Evolutionary conservation across 805 yeast species (phyloP).

Genomic region (Cyberlindnera nakhonratchasimensis): DNA sequence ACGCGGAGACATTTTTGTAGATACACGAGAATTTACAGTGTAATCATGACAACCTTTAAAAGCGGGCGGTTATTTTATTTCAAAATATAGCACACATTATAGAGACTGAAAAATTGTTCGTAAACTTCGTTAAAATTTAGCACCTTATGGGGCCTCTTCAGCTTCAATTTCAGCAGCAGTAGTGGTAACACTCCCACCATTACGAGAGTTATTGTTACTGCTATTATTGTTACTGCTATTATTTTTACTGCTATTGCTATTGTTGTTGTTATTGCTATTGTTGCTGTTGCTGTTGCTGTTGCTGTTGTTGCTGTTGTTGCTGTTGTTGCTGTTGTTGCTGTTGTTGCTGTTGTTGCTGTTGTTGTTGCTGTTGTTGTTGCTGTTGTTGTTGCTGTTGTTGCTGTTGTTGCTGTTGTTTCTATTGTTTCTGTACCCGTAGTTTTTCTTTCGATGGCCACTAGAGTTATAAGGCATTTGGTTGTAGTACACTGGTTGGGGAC

Average conservation of each 20-base stretch:
- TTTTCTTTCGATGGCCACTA: constrained; percentile 11
- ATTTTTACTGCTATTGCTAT: too few relatives aligned
- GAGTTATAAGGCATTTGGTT: constrained; percentile 6
- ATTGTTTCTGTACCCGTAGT: constrained; percentile 7
- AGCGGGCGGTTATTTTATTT: too few relatives aligned
- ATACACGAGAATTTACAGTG: too few relatives aligned
- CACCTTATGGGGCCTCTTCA: not conserved
- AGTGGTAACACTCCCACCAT: too few relatives aligned
- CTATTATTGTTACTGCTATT: too few relatives aligned
- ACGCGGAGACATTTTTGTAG: too few relatives aligned
- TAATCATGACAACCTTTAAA: too few relatives aligned
- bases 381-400: constrained; percentile 6
- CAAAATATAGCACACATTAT: not conserved
- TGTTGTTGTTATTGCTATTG: too few relatives aligned
- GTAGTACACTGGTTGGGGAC: constrained; percentile 8
- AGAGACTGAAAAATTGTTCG: constrained; percentile 2
- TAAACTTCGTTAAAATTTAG: constrained; percentile 5
- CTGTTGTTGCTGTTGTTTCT: constrained; percentile 2
- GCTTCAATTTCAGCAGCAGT: not conserved
- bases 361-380: too few relatives aligned
- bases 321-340: too few relatives aligned
- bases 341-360: too few relatives aligned
- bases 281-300: not conserved
- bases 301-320: constrained; percentile 3
- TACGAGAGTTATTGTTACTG: too few relatives aligned